Conservation (phyloP, 345 rosid genomes). For the Eucalyptus grandis region DNA sequence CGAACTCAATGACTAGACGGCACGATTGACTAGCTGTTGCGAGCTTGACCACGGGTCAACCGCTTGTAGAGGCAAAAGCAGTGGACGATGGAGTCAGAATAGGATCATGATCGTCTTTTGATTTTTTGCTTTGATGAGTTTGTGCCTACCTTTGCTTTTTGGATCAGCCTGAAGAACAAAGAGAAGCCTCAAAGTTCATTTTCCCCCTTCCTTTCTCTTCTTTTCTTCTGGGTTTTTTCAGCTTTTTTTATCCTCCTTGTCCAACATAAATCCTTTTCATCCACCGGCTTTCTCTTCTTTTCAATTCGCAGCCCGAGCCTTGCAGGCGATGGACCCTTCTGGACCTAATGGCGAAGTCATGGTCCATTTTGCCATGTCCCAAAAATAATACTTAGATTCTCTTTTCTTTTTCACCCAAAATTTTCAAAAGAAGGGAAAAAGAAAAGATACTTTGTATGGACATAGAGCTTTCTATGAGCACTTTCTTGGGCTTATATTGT, state of each 20-base stretch:
- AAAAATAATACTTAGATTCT: background rate
- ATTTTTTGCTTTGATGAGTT: background rate
- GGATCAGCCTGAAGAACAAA: background rate
- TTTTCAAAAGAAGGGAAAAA: background rate
- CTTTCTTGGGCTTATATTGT: background rate
- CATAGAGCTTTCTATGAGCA: background rate
- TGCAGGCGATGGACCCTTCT: background rate
- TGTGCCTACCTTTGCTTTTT: background rate
- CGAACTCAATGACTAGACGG: background rate
- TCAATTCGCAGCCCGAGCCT: background rate
- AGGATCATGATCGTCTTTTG: background rate
- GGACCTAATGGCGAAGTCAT: background rate
- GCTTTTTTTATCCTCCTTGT: background rate
- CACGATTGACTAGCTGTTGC: background rate
- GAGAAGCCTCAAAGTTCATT: background rate
- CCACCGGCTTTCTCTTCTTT: background rate
- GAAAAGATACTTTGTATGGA: background rate
- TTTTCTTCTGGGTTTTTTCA: background rate
- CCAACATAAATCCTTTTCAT: background rate
- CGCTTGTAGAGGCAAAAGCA: background rate
- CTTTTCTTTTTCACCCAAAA: background rate
- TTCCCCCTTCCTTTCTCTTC: background rate
- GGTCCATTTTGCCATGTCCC: background rate
- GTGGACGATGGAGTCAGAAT: background rate
- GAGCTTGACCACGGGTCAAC: background rate